Evolutionary conservation across 169 alveolate species (phyloP).

Genomic region (Plasmodium cynomolgi): DNA sequence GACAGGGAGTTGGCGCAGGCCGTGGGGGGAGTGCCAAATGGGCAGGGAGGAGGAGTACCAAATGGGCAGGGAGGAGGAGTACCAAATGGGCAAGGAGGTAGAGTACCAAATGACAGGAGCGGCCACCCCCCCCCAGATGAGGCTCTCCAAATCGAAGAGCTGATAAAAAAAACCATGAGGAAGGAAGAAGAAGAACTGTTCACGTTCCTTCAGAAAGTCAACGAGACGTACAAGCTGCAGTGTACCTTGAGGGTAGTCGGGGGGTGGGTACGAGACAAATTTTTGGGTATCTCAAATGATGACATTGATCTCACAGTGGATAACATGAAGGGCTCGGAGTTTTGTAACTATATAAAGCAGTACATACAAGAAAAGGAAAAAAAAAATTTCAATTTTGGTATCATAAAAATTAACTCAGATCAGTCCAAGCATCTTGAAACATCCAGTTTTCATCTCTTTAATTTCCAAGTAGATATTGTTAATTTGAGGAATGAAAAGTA

Average conservation of each 20-base stretch:
- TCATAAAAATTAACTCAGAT: conserved; percentile 94
- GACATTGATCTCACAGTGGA: conserved; percentile 99
- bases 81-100: not conserved
- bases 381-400: conserved; percentile 88
- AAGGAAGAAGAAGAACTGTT: conserved; percentile 52
- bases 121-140: not conserved
- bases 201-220: conserved; percentile 30
- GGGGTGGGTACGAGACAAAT: conserved; percentile 99
- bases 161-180: conserved; percentile 7
- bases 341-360: conserved; percentile 81
- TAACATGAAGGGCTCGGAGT: conserved; percentile 93
- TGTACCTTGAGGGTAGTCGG: conserved; percentile 96
- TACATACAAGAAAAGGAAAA: conserved; percentile 84
- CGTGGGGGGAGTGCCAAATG: not conserved
- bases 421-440: conserved; percentile 98
- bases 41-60: not conserved
- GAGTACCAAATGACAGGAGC: no score
- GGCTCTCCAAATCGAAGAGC: conserved; percentile 8
- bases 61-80: not conserved
- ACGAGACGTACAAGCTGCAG: conserved; percentile 35
- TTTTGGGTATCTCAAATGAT: conserved; percentile 80
- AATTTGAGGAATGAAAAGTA: conserved; percentile 97
- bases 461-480: conserved; percentile 95
- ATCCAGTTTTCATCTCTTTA: conserved; percentile 93
- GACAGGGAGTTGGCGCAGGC: not conserved